Base-by-base conservation (phyloP, 441 rosid species). In the Geranium incanum region DNA sequence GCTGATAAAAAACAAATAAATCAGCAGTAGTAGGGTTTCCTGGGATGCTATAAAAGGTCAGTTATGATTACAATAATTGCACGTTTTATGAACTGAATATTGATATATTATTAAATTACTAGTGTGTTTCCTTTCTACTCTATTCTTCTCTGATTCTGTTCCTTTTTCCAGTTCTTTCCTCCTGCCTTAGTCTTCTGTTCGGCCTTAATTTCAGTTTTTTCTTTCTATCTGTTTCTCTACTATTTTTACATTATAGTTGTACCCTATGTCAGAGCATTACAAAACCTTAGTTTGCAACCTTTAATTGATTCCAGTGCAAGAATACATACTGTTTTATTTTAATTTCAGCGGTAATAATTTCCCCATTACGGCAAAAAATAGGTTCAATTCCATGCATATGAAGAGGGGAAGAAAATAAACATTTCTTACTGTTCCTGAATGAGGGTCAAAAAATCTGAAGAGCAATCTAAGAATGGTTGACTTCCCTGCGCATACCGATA, bases 381-480 rank as follows among this genome's bases (percentile, higher is more conserved):
- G 6, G 59, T 52, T 52, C 19, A 11, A 52, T 52, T 52, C 59
- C 59, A 52, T 52, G 59, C 59, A 52, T 8, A 52, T 13, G 59
- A 28, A 13, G 43, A 69, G 59, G 68, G 62, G 45, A 11, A 69
- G 75, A 50, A 45, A 71, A 59, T 70, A 16, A 74, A 68, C 41
- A 64, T 72, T 70, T 70, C 92, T 89, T 80, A 95, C 97, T 68
- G 74, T 78, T 82, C 99, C 97, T 12, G 86, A 83, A 84, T 90
- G 83, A 23, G 89, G 36, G 36, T 95, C 95, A 72, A 92, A 95
- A 77, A 87, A 86, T 71, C 97, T 88, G 86, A 92, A 90, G 71
- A 95, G 84, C 89, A 95, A 75, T 81, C 98, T 78, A 74, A 92
- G 96, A 75, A 95, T 84, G 52, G 99, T 95, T 21, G 99, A 95